Evolutionary conservation across 1,139 yeast genomes (phyloP), one percentile per base, ranked within the genome.

Genomic region (Saccharomycopsis phalli): DNA sequence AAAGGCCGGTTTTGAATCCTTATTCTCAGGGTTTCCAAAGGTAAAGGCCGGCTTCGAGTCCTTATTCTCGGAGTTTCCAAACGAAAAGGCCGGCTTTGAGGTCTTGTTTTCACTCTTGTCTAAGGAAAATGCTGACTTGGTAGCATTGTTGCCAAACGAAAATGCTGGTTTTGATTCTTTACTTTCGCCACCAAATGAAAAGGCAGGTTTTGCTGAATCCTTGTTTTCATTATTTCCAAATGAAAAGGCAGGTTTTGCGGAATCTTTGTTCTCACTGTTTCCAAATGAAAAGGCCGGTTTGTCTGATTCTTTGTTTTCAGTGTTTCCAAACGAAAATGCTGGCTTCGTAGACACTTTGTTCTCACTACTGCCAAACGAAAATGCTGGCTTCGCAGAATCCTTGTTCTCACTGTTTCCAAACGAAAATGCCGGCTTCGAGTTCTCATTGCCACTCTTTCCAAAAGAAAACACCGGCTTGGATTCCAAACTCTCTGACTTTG

Each of bases 311-410:
- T 42, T 47, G 16, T 34, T 38, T 18, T 44, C 38, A 7, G 34
- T 40, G 30, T 17, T 37, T 31, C 13, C 38, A n/a, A 28, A 28
- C n/a, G 10, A 6, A 3, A 16, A 34, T 22, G 37, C 25, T 19
- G 41, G 36, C 28, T 37, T 17, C 14, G 48, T 19, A 31, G 39
- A 36, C n/a, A n/a, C n/a, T n/a, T n/a, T n/a, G n/a, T n/a, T n/a
- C n/a, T n/a, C n/a, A n/a, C n/a, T n/a, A 10, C 48, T 38, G 17
- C 58, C 57, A 47, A 58, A 62, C 3, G 58, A 47, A 47, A 63
- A 62, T 2, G 57, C 45, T 6, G 62, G 58, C 34, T 52, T 53
- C n/a, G 47, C 26, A 5, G 49, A 38, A 11, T 32, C 30, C 18
- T 44, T 35, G 21, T 38, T 35, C 32, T 22, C 16, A 4, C 37